phyloP scores from a whole-genome alignment of 148 eudicot genomes.

The Rhododendron kiyosumense region DNA sequence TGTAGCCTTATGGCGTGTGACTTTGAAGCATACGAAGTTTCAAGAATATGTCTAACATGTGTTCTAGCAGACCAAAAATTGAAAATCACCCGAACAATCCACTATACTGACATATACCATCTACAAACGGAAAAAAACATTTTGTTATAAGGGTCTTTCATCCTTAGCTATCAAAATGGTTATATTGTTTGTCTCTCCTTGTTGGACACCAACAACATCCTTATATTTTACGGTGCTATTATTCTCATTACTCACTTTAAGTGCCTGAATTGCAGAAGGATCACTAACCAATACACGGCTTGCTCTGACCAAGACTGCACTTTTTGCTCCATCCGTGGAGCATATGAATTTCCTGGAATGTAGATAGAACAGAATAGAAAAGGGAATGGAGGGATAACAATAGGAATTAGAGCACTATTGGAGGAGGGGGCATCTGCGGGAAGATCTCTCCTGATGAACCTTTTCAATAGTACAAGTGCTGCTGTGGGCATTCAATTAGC shows the following conservation, averaged over 20 bases:
- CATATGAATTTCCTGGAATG: not conserved
- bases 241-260: not conserved
- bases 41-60: not conserved
- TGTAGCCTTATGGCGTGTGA: not conserved
- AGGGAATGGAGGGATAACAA: not conserved
- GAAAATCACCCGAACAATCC: not conserved
- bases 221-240: not conserved
- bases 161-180: not conserved
- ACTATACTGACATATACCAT: not conserved
- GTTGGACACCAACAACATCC: not conserved
- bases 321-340: not conserved
- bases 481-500: not conserved
- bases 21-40: not conserved
- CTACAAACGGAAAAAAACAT: not conserved
- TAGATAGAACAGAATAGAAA: not conserved
- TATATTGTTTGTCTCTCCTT: not conserved
- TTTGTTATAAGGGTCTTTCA: not conserved
- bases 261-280: not conserved
- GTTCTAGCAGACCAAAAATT: not conserved
- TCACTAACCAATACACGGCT: not conserved
- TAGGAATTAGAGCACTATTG: not conserved
- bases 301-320: not conserved
- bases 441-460: not conserved
- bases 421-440: not conserved
- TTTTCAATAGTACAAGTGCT: not conserved